Evolutionary conservation across 23 red algal genomes (phyloP).

Genomic region (Gracilariopsis chorda): DNA sequence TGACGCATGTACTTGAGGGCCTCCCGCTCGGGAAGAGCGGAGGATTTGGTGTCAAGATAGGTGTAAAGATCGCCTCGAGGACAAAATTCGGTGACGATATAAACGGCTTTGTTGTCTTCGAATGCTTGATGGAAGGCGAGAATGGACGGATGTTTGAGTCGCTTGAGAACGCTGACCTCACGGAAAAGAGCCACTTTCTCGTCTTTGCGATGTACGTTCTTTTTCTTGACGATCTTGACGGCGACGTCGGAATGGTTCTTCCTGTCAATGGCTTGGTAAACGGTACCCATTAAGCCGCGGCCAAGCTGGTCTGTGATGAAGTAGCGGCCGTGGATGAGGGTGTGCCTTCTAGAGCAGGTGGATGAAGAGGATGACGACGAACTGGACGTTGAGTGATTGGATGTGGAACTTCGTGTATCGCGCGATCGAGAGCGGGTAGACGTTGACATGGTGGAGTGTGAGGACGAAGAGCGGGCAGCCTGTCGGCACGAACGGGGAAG

Average conservation of each 20-base stretch:
- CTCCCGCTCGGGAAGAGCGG: not conserved
- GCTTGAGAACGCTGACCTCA: conserved; percentile 27
- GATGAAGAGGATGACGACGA: too few relatives aligned
- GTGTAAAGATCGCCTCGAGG: conserved; percentile 51
- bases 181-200: conserved; percentile 25
- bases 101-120: conserved; percentile 31
- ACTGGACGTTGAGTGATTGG: too few relatives aligned
- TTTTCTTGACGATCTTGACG: conserved; percentile 37
- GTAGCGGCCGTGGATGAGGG: conserved; percentile 9
- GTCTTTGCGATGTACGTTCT: not conserved
- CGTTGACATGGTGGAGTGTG: too few relatives aligned
- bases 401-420: too few relatives aligned
- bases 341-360: too few relatives aligned
- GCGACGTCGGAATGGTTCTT: not conserved
- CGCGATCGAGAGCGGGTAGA: too few relatives aligned
- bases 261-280: conserved; percentile 1
- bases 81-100: conserved; percentile 51
- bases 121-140: conserved; percentile 39
- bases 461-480: too few relatives aligned
- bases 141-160: conserved; percentile 28
- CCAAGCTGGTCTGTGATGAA: not conserved
- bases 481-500: not conserved
- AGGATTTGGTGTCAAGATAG: not conserved
- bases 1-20: conserved; percentile 65
- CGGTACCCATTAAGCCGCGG: conserved; percentile 15